Evolutionary conservation across 2,329 filamentous ascomycete genomes (phyloP), one percentile per base, ranked within the genome.

Genomic region (Pseudogymnoascus destructans): DNA sequence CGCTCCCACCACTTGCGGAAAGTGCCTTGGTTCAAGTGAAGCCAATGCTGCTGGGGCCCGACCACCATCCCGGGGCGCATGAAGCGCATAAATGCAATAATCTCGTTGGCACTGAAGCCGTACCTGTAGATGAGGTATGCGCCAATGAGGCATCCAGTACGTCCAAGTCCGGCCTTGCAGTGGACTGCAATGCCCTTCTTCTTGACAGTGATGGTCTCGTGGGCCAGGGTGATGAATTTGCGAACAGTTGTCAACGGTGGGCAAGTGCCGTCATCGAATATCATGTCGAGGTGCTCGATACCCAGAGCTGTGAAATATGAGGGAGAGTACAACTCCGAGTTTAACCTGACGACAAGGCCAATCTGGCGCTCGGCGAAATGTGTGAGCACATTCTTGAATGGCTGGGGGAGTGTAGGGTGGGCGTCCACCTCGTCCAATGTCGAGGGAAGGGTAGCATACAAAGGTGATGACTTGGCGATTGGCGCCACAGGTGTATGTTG

Each of bases 1-100:
- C 87, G 84, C 63, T 82, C 79, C 89, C 91, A 97, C 93, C 93
- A 98, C 73, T 97, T 90, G n/a, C 93, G 83, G 82, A 98, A 98
- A 33, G 87, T 85, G 33, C 87, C 87, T 73, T 98, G 93, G 75
- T 98, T 96, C 62, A 98, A 80, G 70, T 98, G 93, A 58, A 98
- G 80, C 93, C 93, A 98, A 73, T 98, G 93, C 73, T 98, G 93
- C 70, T 98, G 93, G 36, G 93, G 93, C 0, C 93, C 93, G 57
- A 98, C 93, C 5, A 98, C 93, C 93, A 98, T 98, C 57, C 93
- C 93, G 0, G 93, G 93, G 60, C 92, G 82, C 92, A 97, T 97
- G 74, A 98, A 98, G 61, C 92, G 85, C 92, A 98, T 97, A 72
- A 91, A 98, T 2, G 91, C 87, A 70, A 97, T 97, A 67, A 95